Percentiles rank a stretch among this genome's conserved stretches.
phyloP scores from a whole-genome alignment of 2,329 filamentous ascomycete species.

The Aspergillus tanneri region DNA sequence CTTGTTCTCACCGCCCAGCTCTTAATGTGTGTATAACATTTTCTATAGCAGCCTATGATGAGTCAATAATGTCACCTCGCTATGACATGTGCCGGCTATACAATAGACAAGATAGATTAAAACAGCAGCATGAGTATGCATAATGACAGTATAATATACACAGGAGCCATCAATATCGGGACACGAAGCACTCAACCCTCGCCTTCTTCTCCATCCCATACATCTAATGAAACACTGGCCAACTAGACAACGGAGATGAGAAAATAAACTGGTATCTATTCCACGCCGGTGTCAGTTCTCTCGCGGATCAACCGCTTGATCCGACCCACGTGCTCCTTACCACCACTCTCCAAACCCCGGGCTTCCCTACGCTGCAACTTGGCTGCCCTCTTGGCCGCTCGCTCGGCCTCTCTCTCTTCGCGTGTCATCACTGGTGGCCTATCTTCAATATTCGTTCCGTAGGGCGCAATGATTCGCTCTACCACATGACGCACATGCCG shows the following conservation, averaged over 20 bases:
- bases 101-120: background rate
- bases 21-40: too few relatives aligned
- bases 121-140: background rate
- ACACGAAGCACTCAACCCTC: background rate
- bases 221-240: background rate
- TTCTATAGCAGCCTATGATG: background rate
- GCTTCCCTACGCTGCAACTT: conserved; percentile 35
- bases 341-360: conserved; percentile 21
- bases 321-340: conserved; percentile 29
- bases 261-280: background rate
- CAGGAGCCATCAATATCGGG: background rate
- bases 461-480: conserved; percentile 44
- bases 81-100: background rate
- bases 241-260: background rate
- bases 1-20: background rate
- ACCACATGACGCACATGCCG: conserved; percentile 43
- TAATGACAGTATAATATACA: conserved; percentile 6
- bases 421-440: conserved; percentile 38
- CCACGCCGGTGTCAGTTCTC: conserved; percentile 8
- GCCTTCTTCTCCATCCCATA: background rate
- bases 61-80: background rate
- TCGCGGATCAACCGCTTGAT: conserved; percentile 32
- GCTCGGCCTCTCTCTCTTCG: conserved; percentile 35
- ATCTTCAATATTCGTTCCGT: conserved; percentile 36
- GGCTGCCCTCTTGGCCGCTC: conserved; percentile 30